A percentile compares a stretch with the other conserved stretches of the same genome.
Evolutionary conservation across 2,329 filamentous ascomycete species (phyloP).

Genomic region (Lachnellula suecica): DNA sequence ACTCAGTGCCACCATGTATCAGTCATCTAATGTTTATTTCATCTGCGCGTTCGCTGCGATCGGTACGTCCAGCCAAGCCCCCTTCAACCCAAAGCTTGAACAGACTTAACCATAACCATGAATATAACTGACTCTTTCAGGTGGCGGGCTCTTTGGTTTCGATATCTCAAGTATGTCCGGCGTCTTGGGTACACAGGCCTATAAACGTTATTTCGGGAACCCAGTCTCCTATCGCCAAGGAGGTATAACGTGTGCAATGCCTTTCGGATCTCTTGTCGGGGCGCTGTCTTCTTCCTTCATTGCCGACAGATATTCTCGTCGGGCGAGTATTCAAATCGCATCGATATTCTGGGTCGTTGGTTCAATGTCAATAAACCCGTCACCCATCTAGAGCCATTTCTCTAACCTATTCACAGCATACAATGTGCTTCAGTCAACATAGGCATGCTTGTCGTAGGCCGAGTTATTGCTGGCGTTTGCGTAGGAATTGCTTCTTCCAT

Average conservation of each 20-base stretch:
- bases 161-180: slow-evolving; percentile 76
- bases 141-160: slow-evolving; percentile 74
- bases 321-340: slow-evolving; percentile 45
- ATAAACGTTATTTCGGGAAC: slow-evolving; percentile 71
- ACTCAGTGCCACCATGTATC: slow-evolving; percentile 21
- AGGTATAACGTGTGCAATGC: slow-evolving; percentile 72
- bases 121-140: slow-evolving; percentile 35
- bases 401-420: slow-evolving; percentile 43
- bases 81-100: neutral
- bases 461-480: slow-evolving; percentile 69
- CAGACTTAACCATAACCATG: neutral
- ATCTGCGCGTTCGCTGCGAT: slow-evolving; percentile 64
- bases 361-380: slow-evolving; percentile 30
- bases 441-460: slow-evolving; percentile 69
- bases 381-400: neutral
- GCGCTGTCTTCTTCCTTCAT: slow-evolving; percentile 55
- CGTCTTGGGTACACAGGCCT: slow-evolving; percentile 64
- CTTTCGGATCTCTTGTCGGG: slow-evolving; percentile 68
- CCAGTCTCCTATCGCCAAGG: slow-evolving; percentile 59
- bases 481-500: slow-evolving; percentile 72
- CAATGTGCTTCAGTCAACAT: slow-evolving; percentile 61
- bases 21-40: slow-evolving; percentile 52
- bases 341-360: slow-evolving; percentile 48
- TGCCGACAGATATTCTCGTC: slow-evolving; percentile 50
- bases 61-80: slow-evolving; percentile 38